A percentile compares a stretch with the other conserved stretches of the same genome.
These are phyloP conservation scores for Ceratopteris richardii DNA, from an alignment of 75 land plant species.

Conservation along the genomic window DNA sequence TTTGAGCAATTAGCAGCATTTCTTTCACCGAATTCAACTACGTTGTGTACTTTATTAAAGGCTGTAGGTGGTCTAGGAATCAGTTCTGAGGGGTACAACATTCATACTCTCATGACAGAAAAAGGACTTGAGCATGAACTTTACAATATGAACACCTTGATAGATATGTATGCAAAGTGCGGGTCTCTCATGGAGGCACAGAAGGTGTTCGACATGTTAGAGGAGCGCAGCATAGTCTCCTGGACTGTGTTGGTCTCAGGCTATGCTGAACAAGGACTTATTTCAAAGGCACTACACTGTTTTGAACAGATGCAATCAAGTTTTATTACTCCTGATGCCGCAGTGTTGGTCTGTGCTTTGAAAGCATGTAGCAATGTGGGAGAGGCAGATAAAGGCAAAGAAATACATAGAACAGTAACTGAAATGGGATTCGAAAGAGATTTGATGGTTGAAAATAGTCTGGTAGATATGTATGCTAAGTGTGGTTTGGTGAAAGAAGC, in stretches of 20 bases:
- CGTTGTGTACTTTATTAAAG: neutral
- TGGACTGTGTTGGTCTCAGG: conserved; percentile 46
- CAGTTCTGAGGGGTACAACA: conserved; percentile 4
- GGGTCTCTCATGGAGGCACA: conserved; percentile 26
- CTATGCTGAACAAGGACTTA: conserved; percentile 35
- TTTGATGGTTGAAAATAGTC: conserved; percentile 20
- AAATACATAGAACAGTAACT: conserved; percentile 29
- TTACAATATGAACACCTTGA: conserved; percentile 14
- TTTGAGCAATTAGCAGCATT: neutral
- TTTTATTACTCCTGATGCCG: conserved; percentile 19
- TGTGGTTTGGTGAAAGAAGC: conserved; percentile 12
- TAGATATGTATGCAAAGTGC: conserved; percentile 41
- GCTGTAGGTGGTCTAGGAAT: conserved; percentile 7
- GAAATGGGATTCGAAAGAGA: conserved; percentile 17
- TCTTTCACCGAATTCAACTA: conserved; percentile 1
- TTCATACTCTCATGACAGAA: conserved; percentile 9
- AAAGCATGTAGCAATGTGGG: conserved; percentile 12
- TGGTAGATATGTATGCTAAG: conserved; percentile 27
- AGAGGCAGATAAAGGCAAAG: conserved; percentile 23
- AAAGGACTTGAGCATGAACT: conserved; percentile 1
- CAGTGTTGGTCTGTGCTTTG: conserved; percentile 16
- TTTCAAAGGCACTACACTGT: conserved; percentile 16
- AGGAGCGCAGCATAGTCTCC: conserved; percentile 8
- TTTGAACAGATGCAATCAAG: conserved; percentile 17
- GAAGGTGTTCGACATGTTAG: conserved; percentile 20